These are phyloP conservation scores for Cystobasidiopsis lactophilus DNA, from an alignment of 768 basidiomycete genomes.

Conservation along the genomic window DNA sequence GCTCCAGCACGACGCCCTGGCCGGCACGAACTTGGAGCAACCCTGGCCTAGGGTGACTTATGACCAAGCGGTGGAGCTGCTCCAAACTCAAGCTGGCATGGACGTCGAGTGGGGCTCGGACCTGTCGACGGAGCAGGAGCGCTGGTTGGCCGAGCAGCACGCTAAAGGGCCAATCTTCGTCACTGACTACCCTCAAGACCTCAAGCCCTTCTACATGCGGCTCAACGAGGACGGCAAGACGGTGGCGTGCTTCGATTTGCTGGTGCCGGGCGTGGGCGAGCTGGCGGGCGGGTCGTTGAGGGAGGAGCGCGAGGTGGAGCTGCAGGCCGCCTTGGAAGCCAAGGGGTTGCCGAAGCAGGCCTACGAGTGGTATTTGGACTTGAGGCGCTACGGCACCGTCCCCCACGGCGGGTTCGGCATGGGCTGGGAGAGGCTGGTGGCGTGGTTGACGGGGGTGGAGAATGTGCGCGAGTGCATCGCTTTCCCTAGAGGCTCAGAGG, in stretches of 20 bases:
- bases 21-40: neutral
- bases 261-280: slow-evolving; percentile 73
- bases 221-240: slow-evolving; percentile 24
- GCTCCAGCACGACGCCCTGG: neutral
- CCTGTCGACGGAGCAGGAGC: slow-evolving; percentile 78
- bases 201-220: slow-evolving; percentile 97
- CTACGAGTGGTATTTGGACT: slow-evolving; percentile 46
- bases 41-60: slow-evolving; percentile 38
- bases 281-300: slow-evolving; percentile 77
- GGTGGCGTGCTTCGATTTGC: slow-evolving; percentile 86
- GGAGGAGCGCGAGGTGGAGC: slow-evolving; percentile 40
- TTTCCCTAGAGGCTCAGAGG: slow-evolving; percentile 41
- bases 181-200: slow-evolving; percentile 53
- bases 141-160: slow-evolving; percentile 54
- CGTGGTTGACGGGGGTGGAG: slow-evolving; percentile 64
- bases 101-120: slow-evolving; percentile 40
- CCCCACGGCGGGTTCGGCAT: slow-evolving; percentile 91
- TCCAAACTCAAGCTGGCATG: slow-evolving; percentile 25
- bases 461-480: slow-evolving; percentile 85
- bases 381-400: slow-evolving; percentile 61
- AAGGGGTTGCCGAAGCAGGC: slow-evolving; percentile 29
- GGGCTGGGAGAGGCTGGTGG: slow-evolving; percentile 77
- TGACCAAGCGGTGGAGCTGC: slow-evolving; percentile 43
- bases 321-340: slow-evolving; percentile 34
- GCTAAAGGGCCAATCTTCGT: slow-evolving; percentile 66